These are phyloP conservation scores for Cladosporium sp. DNA, from an alignment of 2,329 filamentous ascomycete genomes.

Conservation along the genomic window DNA sequence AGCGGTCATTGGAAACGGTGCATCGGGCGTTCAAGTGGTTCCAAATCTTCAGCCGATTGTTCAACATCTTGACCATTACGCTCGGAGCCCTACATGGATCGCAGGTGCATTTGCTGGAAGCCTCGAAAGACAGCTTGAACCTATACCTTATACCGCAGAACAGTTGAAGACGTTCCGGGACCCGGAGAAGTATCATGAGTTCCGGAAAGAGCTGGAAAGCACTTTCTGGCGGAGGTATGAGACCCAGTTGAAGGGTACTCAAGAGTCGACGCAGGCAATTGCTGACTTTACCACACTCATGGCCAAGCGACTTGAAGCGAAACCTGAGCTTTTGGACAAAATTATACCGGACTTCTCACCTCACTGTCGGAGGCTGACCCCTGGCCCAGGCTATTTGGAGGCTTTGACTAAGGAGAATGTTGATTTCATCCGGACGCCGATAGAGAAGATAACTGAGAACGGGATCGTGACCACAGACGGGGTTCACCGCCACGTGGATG, in stretches of 20 bases:
- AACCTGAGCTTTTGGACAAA: slow-evolving; percentile 36
- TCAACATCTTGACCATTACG: slow-evolving; percentile 58
- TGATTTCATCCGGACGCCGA: slow-evolving; percentile 38
- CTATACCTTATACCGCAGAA: slow-evolving; percentile 53
- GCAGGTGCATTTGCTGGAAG: slow-evolving; percentile 57
- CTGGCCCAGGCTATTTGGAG: slow-evolving; percentile 42
- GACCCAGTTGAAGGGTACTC: slow-evolving; percentile 35
- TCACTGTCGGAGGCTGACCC: slow-evolving; percentile 43
- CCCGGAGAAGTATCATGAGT: slow-evolving; percentile 55
- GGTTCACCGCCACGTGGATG: slow-evolving; percentile 35
- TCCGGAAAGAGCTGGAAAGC: slow-evolving; percentile 40
- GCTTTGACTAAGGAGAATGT: slow-evolving; percentile 41
- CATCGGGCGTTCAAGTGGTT: slow-evolving; percentile 33
- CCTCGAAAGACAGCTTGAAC: slow-evolving; percentile 47
- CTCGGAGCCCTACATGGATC: slow-evolving; percentile 63
- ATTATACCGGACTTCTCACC: slow-evolving; percentile 41
- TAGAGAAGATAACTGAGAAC: slow-evolving; percentile 35
- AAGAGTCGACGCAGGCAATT: slow-evolving; percentile 31
- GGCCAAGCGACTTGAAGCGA: slow-evolving; percentile 32
- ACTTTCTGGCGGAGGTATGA: slow-evolving; percentile 57
- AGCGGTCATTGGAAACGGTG: slow-evolving; percentile 37
- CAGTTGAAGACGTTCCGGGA: slow-evolving; percentile 56
- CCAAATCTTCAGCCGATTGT: slow-evolving; percentile 48
- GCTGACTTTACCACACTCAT: slow-evolving; percentile 38
- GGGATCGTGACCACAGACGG: slow-evolving; percentile 40